Base-by-base conservation (phyloP, 805 yeast species). In the Yarrowia sp. region DNA sequence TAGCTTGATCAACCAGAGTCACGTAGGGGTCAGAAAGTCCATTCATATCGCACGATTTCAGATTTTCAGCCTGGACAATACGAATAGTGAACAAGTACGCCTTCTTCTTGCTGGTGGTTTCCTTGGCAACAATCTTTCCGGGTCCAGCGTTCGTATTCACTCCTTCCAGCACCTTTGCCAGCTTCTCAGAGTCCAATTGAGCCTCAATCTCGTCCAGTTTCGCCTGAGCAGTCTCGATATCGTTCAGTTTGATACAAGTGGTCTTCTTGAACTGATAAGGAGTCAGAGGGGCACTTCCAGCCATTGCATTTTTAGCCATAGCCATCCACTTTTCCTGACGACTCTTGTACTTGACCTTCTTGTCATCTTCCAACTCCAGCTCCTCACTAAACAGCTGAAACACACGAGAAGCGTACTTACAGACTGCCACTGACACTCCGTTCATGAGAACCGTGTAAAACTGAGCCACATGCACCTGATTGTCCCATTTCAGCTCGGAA, bases 191-290 rank as follows among this genome's bases (percentile, higher is more conserved):
- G 64, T 87, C 84, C 13, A 89, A 68, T 28, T 78, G 71, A 1
- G 79, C 82, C 70, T 87, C 92, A 17, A 89, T 71, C 38, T 78
- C 80, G 51, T 74, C 76, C 31, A 74, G 60, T 33, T 81, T 76
- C 9, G 85, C 69, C 65, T 83, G 83, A 0, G 78, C 77, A 13
- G 69, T 71, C 48, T 74, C 78, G 9, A 91, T 71, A 70, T 91
- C 85, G 74, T 89, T 89, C 67, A 90, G 77, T n/a, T 88, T 85
- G n/a, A 88, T 84, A 74, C 96, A 90, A 0, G 92, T 86, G 63
- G 81, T 79, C 6, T 80, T 77, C 66, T 80, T 78, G 76, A 88
- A 88, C 48, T 83, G 81, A 71, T 80, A 86, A 0, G 92, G 87
- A 14, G 80, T 81, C 41, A 65, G 36, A 18, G 44, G 65, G 48